Conservation (phyloP, 345 rosid genomes). For the Aquilaria sinensis region DNA sequence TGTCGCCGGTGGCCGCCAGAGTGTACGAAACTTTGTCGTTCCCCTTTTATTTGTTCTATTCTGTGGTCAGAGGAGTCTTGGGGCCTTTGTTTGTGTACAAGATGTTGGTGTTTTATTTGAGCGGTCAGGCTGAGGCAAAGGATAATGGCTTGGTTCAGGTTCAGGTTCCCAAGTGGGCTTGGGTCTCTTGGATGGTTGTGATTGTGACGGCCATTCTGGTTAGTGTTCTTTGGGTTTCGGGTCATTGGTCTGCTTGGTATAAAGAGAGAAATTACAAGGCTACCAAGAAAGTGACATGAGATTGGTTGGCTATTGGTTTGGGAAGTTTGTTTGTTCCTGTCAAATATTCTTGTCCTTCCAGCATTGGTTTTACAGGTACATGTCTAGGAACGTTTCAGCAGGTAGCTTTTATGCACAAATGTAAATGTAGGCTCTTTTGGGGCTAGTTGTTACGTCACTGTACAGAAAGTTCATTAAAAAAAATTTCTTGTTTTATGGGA, state of each 20-base stretch:
- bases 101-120: slow-evolving; percentile 41
- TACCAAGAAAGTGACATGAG: slow-evolving; percentile 23
- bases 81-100: slow-evolving; percentile 52
- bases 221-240: slow-evolving; percentile 58
- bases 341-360: too few relatives aligned
- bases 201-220: slow-evolving; percentile 45
- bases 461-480: too few relatives aligned
- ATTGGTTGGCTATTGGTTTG: too few relatives aligned
- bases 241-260: slow-evolving; percentile 54
- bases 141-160: too few relatives aligned
- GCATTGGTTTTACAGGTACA: too few relatives aligned
- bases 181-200: slow-evolving; percentile 82
- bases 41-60: slow-evolving; percentile 48
- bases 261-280: slow-evolving; percentile 24
- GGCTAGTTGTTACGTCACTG: too few relatives aligned
- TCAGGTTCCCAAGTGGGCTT: slow-evolving; percentile 65
- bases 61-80: slow-evolving; percentile 55
- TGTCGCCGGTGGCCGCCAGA: slow-evolving; percentile 36
- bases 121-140: slow-evolving; percentile 26
- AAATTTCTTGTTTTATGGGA: too few relatives aligned
- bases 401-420: too few relatives aligned
- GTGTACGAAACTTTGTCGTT: slow-evolving; percentile 40
- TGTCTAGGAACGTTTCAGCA: too few relatives aligned
- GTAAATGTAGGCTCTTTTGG: too few relatives aligned
- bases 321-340: not conserved